These are phyloP conservation scores for Phytopythium litorale DNA, from an alignment of 352 stramenopile genomes.

Conservation along the genomic window DNA sequence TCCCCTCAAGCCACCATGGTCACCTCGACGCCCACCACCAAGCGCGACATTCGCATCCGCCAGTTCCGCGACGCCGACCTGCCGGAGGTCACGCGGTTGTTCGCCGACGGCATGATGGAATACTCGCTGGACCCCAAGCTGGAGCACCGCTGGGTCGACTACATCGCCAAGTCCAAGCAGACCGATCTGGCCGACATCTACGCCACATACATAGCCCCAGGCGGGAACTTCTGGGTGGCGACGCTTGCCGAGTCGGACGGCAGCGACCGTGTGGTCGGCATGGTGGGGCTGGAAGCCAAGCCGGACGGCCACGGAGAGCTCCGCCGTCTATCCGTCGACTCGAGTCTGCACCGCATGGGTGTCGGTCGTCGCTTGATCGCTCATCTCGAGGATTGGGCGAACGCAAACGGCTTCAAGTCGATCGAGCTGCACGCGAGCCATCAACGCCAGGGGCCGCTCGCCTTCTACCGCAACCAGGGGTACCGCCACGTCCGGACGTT, in stretches of 20 bases:
- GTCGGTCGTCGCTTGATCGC: slow-evolving; percentile 22
- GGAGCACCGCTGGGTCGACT: slow-evolving; percentile 17
- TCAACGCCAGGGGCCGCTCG: slow-evolving; percentile 11
- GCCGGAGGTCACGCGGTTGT: slow-evolving; percentile 26
- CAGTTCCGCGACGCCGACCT: slow-evolving; percentile 30
- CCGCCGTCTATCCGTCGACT: slow-evolving; percentile 25
- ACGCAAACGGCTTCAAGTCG: slow-evolving; percentile 14
- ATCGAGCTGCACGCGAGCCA: slow-evolving; percentile 15
- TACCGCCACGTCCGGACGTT: slow-evolving; percentile 21
- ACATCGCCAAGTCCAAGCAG: slow-evolving; percentile 30
- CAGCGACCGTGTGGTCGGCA: slow-evolving; percentile 17
- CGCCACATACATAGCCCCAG: slow-evolving; percentile 25
- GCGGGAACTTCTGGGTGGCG: slow-evolving; percentile 47
- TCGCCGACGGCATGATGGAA: slow-evolving; percentile 33
- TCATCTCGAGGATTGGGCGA: slow-evolving; percentile 19
- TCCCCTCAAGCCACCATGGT: background rate
- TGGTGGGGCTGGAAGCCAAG: slow-evolving; percentile 25
- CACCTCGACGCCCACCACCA: background rate
- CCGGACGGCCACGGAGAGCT: slow-evolving; percentile 15
- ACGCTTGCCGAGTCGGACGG: slow-evolving; percentile 16
- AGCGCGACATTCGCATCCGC: slow-evolving; percentile 17
- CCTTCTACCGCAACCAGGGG: slow-evolving; percentile 30
- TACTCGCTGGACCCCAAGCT: slow-evolving; percentile 21
- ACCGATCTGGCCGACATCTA: slow-evolving; percentile 29
- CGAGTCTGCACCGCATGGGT: slow-evolving; percentile 17